Evolutionary conservation across 2,329 filamentous ascomycete species (phyloP).

Genomic region (Whalleya microplaca): DNA sequence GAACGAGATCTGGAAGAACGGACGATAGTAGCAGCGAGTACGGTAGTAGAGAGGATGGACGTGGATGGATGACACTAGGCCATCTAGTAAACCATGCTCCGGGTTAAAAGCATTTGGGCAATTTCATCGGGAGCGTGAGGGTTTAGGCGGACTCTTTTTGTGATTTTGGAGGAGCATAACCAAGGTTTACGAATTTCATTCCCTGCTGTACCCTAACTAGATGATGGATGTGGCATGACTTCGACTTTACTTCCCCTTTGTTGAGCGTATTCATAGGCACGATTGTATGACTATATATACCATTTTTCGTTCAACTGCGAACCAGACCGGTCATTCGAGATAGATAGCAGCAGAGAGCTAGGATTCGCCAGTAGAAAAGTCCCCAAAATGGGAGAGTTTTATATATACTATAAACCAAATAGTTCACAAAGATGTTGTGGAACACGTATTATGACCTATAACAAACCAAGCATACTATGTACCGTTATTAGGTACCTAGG

Average conservation of each 20-base stretch:
- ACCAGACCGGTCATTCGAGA: neutral
- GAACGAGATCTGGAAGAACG: slow-evolving; percentile 34
- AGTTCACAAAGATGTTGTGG: no score
- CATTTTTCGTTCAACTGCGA: slow-evolving; percentile 17
- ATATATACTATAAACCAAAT: no score
- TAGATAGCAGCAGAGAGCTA: neutral
- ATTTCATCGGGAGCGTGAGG: neutral
- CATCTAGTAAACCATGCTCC: slow-evolving; percentile 6
- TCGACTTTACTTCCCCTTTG: slow-evolving; percentile 13
- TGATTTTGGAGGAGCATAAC: slow-evolving; percentile 2
- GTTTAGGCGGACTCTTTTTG: neutral
- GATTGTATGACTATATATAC: slow-evolving; percentile 28
- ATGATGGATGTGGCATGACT: slow-evolving; percentile 15
- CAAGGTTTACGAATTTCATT: slow-evolving; percentile 25
- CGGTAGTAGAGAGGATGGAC: slow-evolving; percentile 41
- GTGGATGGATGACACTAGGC: slow-evolving; percentile 34
- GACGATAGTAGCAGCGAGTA: slow-evolving; percentile 41
- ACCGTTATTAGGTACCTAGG: no score
- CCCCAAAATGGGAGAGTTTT: no score
- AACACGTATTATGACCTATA: no score
- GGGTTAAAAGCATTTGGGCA: neutral
- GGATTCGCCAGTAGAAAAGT: no score
- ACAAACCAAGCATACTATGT: no score
- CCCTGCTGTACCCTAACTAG: slow-evolving; percentile 11
- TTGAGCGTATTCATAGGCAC: slow-evolving; percentile 21